phyloP scores from a whole-genome alignment of 495 filamentous ascomycete species.

The Penicillium goetzii region DNA sequence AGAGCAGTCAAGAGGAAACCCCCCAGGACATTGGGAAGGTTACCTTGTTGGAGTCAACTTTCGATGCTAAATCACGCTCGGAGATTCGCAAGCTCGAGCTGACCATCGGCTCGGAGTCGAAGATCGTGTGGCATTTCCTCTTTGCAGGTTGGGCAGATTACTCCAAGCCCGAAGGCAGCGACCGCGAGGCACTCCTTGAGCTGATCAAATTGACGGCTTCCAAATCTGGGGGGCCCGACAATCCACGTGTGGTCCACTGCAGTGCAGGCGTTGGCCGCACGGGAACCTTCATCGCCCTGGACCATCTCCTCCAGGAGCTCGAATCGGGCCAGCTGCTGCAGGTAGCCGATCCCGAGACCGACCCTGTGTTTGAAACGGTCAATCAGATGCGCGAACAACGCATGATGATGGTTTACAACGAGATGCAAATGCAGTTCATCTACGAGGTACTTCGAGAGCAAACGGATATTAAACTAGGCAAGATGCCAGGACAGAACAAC shows the following conservation, averaged over 20 bases:
- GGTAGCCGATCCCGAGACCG: conserved; percentile 46
- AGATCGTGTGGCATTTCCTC: conserved; percentile 83
- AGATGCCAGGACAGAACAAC: conserved; percentile 15
- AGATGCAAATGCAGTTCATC: conserved; percentile 83
- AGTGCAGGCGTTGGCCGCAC: conserved; percentile 92
- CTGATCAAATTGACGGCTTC: conserved; percentile 75
- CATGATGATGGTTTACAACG: conserved; percentile 94
- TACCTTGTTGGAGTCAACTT: conserved; percentile 49
- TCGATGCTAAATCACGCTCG: conserved; percentile 53
- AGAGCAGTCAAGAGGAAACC: conserved; percentile 26
- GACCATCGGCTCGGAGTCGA: conserved; percentile 61
- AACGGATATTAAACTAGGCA: conserved; percentile 60
- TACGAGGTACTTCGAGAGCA: conserved; percentile 83
- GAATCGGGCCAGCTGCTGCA: conserved; percentile 69
- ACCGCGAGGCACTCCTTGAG: conserved; percentile 76
- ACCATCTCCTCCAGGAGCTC: conserved; percentile 83
- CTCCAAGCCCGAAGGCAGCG: conserved; percentile 77
- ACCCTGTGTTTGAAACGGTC: conserved; percentile 74
- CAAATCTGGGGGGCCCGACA: conserved; percentile 63
- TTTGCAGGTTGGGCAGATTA: conserved; percentile 97
- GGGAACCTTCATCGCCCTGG: conserved; percentile 93
- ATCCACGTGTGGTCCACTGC: conserved; percentile 90
- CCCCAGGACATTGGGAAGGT: conserved; percentile 43
- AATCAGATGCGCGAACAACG: conserved; percentile 84
- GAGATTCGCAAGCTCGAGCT: conserved; percentile 61